Base-by-base conservation (phyloP, 371 early-diverging fungal species). In the Mortierella sp. region DNA sequence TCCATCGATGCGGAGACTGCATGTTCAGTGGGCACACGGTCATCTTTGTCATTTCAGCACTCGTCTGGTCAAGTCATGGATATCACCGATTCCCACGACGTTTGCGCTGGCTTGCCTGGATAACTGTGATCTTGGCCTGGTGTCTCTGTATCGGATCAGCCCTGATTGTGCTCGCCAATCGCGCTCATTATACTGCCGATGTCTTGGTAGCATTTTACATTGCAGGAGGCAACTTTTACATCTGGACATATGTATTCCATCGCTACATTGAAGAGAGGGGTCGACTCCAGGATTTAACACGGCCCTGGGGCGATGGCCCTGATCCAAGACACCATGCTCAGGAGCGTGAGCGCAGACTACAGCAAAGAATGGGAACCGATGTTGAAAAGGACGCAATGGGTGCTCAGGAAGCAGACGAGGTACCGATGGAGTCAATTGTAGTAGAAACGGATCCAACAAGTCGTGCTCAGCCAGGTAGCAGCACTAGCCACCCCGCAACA, bases 1-100 rank as follows among this genome's bases (percentile, higher is more conserved):
- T 87, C 43, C 87, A 87, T 29, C 80, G 87, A 2, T 87, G 87
- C 58, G 86, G 87, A 27, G 87, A 87, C 51, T 80, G 81, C 40
- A 84, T 86, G 46, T 87, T 81, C 57, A 83, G 85, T 14, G 87
- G 87, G n/a, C 87, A 87, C 60, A 87, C 86, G 10, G 54, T 82
- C 47, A 84, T 87, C 14, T 85, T 85, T 63, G 83, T 85, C 0
- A 73, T 85, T 48, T 83, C 81, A 24, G 83, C 83, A 1, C 57
- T 86, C 54, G 76, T 80, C 43, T 86, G 87, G 85, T 59, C 81
- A 14, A 83, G 85, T 34, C 84, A 84, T 71, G 76, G 76, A 0
- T 76, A 61, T 43, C 69, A 76, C 40, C 68, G 76, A 0, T 76
- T 76, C 47, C 66, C 70, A 16, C 58, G 19, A 4, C 58, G 62